A percentile compares a stretch with the other conserved stretches of the same genome.
These are phyloP conservation scores for Ophiostoma montium DNA, from an alignment of 2,329 filamentous ascomycete species.

Conservation along the genomic window DNA sequence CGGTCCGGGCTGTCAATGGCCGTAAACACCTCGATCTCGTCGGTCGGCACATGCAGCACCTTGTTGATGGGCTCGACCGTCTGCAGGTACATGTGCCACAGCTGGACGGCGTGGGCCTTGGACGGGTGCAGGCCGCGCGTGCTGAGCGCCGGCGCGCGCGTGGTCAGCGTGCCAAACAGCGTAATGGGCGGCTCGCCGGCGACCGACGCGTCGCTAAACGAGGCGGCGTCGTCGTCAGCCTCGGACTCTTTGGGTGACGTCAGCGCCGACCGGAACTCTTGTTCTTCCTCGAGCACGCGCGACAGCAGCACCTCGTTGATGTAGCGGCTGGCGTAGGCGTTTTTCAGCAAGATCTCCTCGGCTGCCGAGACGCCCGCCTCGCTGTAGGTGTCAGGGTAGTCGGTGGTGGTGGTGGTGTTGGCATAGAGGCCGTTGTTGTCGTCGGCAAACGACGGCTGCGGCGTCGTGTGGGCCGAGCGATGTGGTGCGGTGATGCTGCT, in stretches of 20 bases:
- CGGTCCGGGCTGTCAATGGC: slow-evolving; percentile 10
- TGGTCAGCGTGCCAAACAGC: slow-evolving; percentile 8
- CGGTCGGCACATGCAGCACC: slow-evolving; percentile 14
- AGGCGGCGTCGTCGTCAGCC: slow-evolving; percentile 1
- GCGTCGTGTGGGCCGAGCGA: neutral
- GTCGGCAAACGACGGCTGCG: neutral
- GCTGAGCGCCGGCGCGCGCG: neutral
- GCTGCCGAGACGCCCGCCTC: slow-evolving; percentile 1
- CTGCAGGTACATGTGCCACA: slow-evolving; percentile 13
- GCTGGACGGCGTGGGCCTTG: slow-evolving; percentile 8
- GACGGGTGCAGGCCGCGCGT: slow-evolving; percentile 9
- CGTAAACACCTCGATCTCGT: slow-evolving; percentile 12
- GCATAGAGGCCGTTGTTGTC: neutral
- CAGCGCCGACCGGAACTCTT: slow-evolving; percentile 13
- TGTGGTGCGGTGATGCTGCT: neutral
- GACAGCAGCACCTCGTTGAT: slow-evolving; percentile 16
- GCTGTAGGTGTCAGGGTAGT: neutral
- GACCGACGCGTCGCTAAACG: neutral
- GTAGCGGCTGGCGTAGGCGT: slow-evolving; percentile 12
- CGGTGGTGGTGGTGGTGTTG: neutral
- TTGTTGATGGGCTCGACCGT: slow-evolving; percentile 14
- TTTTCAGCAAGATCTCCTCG: slow-evolving; percentile 12
- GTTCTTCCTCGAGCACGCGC: slow-evolving; percentile 15
- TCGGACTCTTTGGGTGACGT: slow-evolving; percentile 5
- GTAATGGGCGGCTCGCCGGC: slow-evolving; percentile 1